These are phyloP conservation scores for Hypomontagnella submonticulosa DNA, from an alignment of 495 filamentous ascomycete species.

Conservation along the genomic window DNA sequence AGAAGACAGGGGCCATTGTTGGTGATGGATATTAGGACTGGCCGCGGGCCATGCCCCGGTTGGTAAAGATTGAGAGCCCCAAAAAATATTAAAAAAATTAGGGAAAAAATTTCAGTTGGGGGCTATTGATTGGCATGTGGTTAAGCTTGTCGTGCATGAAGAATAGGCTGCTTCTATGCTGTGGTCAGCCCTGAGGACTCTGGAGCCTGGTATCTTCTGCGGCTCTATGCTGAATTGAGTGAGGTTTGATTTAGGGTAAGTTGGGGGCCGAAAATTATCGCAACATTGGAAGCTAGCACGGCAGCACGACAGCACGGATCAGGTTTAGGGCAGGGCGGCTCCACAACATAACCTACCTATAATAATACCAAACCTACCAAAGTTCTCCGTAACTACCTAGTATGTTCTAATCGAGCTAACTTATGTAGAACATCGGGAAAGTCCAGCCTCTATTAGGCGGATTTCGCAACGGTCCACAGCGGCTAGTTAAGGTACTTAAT, in stretches of 20 bases:
- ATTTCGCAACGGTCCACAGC: slow-evolving; percentile 20
- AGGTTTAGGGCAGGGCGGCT: slow-evolving; percentile 36
- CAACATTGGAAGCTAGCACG: slow-evolving; percentile 8
- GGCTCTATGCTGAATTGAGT: slow-evolving; percentile 46
- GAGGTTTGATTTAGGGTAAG: slow-evolving; percentile 33
- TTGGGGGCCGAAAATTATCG: slow-evolving; percentile 33
- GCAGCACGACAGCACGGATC: slow-evolving; percentile 27
- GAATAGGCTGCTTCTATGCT: slow-evolving; percentile 39
- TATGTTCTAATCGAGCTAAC: too few species aligned
- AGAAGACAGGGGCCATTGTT: slow-evolving; percentile 27
- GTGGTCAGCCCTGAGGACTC: slow-evolving; percentile 35
- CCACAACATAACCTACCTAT: slow-evolving; percentile 16
- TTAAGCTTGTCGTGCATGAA: slow-evolving; percentile 43
- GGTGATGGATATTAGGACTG: slow-evolving; percentile 30
- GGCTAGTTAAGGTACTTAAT: slow-evolving; percentile 16
- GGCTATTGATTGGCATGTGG: slow-evolving; percentile 38
- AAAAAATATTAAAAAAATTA: slow-evolving; percentile 12
- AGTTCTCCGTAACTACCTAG: too few species aligned
- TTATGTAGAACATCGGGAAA: slow-evolving; percentile 4
- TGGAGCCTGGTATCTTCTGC: slow-evolving; percentile 43
- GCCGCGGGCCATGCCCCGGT: slow-evolving; percentile 37
- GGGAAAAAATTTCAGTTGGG: slow-evolving; percentile 30
- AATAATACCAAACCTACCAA: background rate
- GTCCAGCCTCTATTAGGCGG: slow-evolving; percentile 22
- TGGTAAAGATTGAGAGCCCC: slow-evolving; percentile 22